Base-by-base conservation (phyloP, 2,329 filamentous ascomycete genomes). In the Sarocladiaceae sp. region DNA sequence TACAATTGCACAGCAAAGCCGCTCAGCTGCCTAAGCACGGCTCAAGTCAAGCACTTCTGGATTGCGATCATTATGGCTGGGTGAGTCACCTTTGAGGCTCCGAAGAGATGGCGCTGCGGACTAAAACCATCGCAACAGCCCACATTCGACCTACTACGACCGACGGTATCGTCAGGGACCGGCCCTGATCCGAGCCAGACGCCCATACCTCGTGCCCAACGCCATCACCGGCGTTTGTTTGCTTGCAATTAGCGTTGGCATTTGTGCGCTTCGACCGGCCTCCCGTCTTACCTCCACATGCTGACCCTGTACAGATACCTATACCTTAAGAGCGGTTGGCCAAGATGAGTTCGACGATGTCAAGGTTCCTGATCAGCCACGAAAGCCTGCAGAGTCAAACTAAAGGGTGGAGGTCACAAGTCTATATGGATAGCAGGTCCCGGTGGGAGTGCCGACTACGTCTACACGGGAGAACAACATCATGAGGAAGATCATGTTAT, bases 321-420 rank as follows among this genome's bases (percentile, higher is more conserved):
- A 80, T 58, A 80, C 77, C 3, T 84, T 98, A 60, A 78, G 74
- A 53, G 88, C 88, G 45, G 86, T 98, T 59, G 88, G 91, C 33
- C 93, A 97, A 67, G 93, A 97, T 65, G 88, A 96, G 53, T 98
- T 98, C 69, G 87, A 90, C 47, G 93, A 98, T 61, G 90, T 97
- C 55, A 83, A 88, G 61, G 83, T 97, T 29, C 93, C 93, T 21
- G 85, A 88, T 61, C 72, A 76, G 43, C 83, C 87, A 39, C 63
- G 67, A 41, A 67, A 73, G 48, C 63, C 69, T n/a, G 57, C 67
- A 31, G 61, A 67, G 34, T 48, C 58, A 24, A 64, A 60, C 48
- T 63, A 55, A 52, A 50, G 13, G 29, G 16, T 13, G n/a, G n/a
- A n/a, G n/a, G n/a, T n/a, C n/a, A n/a, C n/a, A n/a, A n/a, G n/a